Evolutionary conservation across 805 yeast species (phyloP), one percentile per base, ranked within the genome.

Genomic region (Yamadazyma paraphyllophila): DNA sequence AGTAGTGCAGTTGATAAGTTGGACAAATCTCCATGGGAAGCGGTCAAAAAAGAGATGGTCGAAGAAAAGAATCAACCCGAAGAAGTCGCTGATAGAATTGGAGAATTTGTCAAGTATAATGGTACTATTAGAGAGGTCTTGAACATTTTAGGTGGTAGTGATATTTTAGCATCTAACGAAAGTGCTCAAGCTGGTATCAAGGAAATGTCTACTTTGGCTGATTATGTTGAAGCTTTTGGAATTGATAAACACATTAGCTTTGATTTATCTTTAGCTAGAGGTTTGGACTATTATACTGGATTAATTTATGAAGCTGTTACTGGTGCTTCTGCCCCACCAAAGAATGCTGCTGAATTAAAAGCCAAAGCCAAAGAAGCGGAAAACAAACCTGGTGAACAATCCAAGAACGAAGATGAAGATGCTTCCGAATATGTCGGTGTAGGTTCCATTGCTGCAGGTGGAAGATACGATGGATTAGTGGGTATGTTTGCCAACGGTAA

Each of bases 361-460:
- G 73, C 67, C 14, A 69, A 69, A 56, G 48, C 48, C 13, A 51
- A 49, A 17, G 66, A 70, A 54, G 65, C 29, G 4, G 36, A 32
- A n/a, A 10, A 12, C 5, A 32, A 32, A 15, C 4, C 15, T 4
- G 24, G 24, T 6, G 24, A 20, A 20, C 24, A 20, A 20, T 17
- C 26, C 11, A 37, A 37, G 11, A 29, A 17, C 6, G 45, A 39
- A 15, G 57, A 46, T 31, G 87, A 89, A 54, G 97, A 94, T 66
- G 97, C 96, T 46, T 87, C 96, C 43, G 97, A 88, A 53, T 89
- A 87, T 57, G 98, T 94, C 44, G 99, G 99, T 57, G 96, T 92
- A 36, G 99, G 99, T 30, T 94, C 99, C 5, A 90, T 94, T 60
- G 96, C 97, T 42, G 99, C 96, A 41, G 99, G 99, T 71, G 99